Percentiles rank a stretch among this genome's conserved stretches.
These are phyloP conservation scores for Dorcoceras hygrometricum DNA, from an alignment of 257 asterid genomes.

Conservation along the genomic window DNA sequence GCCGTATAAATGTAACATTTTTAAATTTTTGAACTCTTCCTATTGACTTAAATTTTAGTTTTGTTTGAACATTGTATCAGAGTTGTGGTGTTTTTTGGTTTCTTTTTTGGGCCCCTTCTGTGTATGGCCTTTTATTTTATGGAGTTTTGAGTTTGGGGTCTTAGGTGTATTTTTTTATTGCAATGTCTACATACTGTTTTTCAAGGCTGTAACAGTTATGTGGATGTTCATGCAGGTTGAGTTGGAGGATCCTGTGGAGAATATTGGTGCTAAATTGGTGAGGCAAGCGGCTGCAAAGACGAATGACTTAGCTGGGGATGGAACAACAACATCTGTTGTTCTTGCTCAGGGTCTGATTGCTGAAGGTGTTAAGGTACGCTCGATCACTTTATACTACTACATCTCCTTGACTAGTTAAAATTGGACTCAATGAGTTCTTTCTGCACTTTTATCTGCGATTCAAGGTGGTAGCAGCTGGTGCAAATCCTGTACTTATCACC, in stretches of 20 bases:
- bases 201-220: not conserved
- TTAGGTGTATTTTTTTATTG: too few relatives aligned
- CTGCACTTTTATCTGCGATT: not conserved
- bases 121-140: too few relatives aligned
- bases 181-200: too few relatives aligned
- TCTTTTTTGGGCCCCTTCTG: too few relatives aligned
- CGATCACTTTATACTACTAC: slow-evolving; percentile 6
- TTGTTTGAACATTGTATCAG: too few relatives aligned
- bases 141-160: too few relatives aligned
- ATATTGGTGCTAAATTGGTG: slow-evolving; percentile 93
- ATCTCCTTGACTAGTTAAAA: not conserved
- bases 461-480: slow-evolving; percentile 69
- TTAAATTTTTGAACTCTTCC: too few relatives aligned
- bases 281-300: slow-evolving; percentile 99
- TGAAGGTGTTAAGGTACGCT: slow-evolving; percentile 92
- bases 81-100: too few relatives aligned
- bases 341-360: slow-evolving; percentile 96
- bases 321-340: slow-evolving; percentile 96
- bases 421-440: not conserved
- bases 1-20: too few relatives aligned
- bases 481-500: slow-evolving; percentile 56
- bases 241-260: slow-evolving; percentile 95
- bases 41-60: too few relatives aligned
- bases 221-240: slow-evolving; percentile 56
- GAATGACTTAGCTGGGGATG: slow-evolving; percentile 98